Conservation (phyloP, 2,329 filamentous ascomycete species). For the Lachnellula occidentalis region DNA sequence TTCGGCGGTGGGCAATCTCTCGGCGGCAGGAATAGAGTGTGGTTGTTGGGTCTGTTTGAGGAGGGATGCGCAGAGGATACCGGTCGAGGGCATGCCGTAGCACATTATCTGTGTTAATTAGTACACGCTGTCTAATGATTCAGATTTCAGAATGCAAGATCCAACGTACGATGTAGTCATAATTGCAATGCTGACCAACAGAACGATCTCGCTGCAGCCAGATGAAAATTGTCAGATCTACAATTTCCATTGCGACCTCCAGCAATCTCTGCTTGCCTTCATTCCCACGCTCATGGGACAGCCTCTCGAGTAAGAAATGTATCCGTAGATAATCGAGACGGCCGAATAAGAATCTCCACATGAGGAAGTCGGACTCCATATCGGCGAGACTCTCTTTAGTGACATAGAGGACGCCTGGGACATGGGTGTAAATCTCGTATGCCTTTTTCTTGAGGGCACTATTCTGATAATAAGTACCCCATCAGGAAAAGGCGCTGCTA, state of each 20-base stretch:
- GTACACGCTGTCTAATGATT: neutral
- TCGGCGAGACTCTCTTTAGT: constrained; percentile 9
- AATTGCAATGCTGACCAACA: constrained; percentile 3
- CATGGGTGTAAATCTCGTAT: neutral
- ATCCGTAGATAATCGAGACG: constrained; percentile 13
- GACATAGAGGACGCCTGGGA: constrained; percentile 4
- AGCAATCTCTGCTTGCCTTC: constrained; percentile 12
- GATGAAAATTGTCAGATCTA: constrained; percentile 13
- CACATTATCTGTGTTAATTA: constrained; percentile 18
- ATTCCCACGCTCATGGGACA: constrained; percentile 12
- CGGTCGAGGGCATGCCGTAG: constrained; percentile 20
- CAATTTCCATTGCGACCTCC: constrained; percentile 15
- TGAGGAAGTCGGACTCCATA: neutral
- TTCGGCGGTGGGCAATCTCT: constrained; percentile 13
- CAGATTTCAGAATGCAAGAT: neutral
- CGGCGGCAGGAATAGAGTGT: neutral
- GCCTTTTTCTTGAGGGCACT: constrained; percentile 12
- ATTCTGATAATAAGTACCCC: neutral
- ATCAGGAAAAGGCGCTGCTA: neutral
- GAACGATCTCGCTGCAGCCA: constrained; percentile 17
- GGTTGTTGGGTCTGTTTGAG: constrained; percentile 16
- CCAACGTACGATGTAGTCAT: constrained; percentile 14
- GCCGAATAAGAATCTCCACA: constrained; percentile 11
- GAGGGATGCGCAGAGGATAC: constrained; percentile 22
- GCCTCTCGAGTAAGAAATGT: constrained; percentile 15